A percentile compares a stretch with the other conserved stretches of the same genome.
phyloP scores from a whole-genome alignment of 1,284 basidiomycete species.

The Ustilago xerochloae region DNA sequence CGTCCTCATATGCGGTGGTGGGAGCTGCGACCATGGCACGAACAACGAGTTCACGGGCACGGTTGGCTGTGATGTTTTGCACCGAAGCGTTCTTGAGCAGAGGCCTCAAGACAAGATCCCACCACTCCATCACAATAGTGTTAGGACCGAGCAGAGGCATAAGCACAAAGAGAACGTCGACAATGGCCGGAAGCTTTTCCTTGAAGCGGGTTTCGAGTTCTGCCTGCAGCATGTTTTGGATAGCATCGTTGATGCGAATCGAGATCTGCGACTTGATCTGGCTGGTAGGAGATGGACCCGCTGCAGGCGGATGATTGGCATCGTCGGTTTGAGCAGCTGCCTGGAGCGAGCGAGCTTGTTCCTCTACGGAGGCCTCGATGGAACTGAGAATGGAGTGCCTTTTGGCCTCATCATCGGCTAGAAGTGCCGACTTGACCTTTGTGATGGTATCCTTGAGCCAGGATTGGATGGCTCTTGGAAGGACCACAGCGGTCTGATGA shows the following conservation, averaged over 20 bases:
- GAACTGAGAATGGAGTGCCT: constrained; percentile 26
- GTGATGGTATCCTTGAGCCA: constrained; percentile 46
- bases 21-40: constrained; percentile 54
- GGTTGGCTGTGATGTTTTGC: constrained; percentile 38
- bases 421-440: constrained; percentile 34
- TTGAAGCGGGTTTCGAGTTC: constrained; percentile 47
- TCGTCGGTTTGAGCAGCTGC: constrained; percentile 30
- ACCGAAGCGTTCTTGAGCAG: constrained; percentile 52
- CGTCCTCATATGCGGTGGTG: constrained; percentile 55
- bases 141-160: constrained; percentile 45
- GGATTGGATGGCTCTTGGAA: constrained; percentile 36
- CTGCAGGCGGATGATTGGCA: constrained; percentile 30
- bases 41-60: constrained; percentile 56
- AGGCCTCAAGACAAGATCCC: constrained; percentile 60
- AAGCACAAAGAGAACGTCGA: constrained; percentile 52
- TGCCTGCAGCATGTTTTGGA: constrained; percentile 38
- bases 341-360: constrained; percentile 24
- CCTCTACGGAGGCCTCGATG: constrained; percentile 32
- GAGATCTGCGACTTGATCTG: constrained; percentile 52
- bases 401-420: constrained; percentile 24
- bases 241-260: constrained; percentile 40
- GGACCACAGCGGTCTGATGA: constrained; percentile 38
- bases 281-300: constrained; percentile 32
- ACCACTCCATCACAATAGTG: constrained; percentile 60
- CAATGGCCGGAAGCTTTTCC: constrained; percentile 37